phyloP scores from a whole-genome alignment of 129 eudicot species.

The Smallanthus sonchifolius region DNA sequence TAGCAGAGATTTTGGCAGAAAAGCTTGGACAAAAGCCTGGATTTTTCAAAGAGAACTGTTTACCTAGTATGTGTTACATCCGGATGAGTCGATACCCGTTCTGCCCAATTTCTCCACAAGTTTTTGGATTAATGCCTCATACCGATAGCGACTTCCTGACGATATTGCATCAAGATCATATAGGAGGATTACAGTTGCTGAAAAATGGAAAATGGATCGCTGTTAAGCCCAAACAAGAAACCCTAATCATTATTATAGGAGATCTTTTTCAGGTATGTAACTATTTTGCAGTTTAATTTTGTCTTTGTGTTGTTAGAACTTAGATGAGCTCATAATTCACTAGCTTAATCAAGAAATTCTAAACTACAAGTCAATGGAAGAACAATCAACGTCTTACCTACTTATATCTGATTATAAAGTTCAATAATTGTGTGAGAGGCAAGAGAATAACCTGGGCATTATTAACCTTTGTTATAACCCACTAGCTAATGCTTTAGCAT shows the following conservation, averaged over 20 bases:
- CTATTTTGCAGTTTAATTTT: not conserved
- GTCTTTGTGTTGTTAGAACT: not conserved
- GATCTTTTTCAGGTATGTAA: slow-evolving; percentile 74
- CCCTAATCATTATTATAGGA: slow-evolving; percentile 73
- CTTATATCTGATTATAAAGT: not conserved
- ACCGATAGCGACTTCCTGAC: slow-evolving; percentile 93
- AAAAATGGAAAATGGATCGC: slow-evolving; percentile 79
- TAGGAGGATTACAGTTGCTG: slow-evolving; percentile 77
- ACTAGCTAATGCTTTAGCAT: not conserved
- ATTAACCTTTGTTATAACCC: too few relatives aligned
- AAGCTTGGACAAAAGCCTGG: slow-evolving; percentile 39
- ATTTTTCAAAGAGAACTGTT: slow-evolving; percentile 49
- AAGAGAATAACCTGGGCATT: not conserved
- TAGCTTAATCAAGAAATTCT: not conserved
- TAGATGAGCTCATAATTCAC: not conserved
- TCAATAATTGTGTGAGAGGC: not conserved
- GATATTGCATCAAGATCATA: slow-evolving; percentile 66
- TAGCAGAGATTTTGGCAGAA: slow-evolving; percentile 69
- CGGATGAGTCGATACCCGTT: slow-evolving; percentile 78
- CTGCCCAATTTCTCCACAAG: slow-evolving; percentile 51
- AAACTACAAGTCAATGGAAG: not conserved
- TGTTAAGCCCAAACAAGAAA: slow-evolving; percentile 64
- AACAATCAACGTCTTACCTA: too few relatives aligned
- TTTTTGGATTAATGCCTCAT: slow-evolving; percentile 74
- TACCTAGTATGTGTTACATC: slow-evolving; percentile 58